These are phyloP conservation scores for Colletotrichum gigasporum DNA, from an alignment of 2,329 filamentous ascomycete species.

Conservation along the genomic window DNA sequence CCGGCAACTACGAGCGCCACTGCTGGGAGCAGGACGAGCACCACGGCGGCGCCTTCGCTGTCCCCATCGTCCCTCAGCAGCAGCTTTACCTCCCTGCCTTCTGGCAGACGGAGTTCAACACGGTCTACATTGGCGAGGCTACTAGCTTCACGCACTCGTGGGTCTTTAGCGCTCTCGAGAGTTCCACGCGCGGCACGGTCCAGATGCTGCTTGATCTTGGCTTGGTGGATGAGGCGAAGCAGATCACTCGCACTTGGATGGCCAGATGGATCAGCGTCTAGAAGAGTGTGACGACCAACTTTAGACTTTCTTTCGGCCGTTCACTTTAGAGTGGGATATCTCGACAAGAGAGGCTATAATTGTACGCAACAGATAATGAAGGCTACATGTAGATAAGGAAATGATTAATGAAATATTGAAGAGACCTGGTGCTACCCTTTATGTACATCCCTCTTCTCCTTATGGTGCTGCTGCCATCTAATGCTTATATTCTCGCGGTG, in stretches of 20 bases:
- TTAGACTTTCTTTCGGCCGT: no score
- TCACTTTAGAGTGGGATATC: no score
- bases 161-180: constrained; percentile 61
- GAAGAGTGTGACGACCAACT: neutral
- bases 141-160: constrained; percentile 67
- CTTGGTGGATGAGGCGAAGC: constrained; percentile 69
- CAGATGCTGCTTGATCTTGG: constrained; percentile 65
- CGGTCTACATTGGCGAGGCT: constrained; percentile 42
- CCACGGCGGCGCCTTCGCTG: constrained; percentile 64
- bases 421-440: no score
- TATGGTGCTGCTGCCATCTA: no score
- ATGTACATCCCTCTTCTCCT: no score
- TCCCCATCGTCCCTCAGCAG: constrained; percentile 62
- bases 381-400: no score
- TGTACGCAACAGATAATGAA: no score
- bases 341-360: no score
- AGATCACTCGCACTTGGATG: constrained; percentile 67
- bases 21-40: constrained; percentile 68
- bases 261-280: constrained; percentile 58
- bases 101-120: constrained; percentile 64
- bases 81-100: constrained; percentile 69
- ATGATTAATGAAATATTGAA: no score
- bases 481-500: no score
- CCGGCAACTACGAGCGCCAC: constrained; percentile 64
- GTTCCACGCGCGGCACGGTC: constrained; percentile 62